These are phyloP conservation scores for Tolypocladium ophioglossoides DNA, from an alignment of 2,329 filamentous ascomycete genomes.

Conservation along the genomic window DNA sequence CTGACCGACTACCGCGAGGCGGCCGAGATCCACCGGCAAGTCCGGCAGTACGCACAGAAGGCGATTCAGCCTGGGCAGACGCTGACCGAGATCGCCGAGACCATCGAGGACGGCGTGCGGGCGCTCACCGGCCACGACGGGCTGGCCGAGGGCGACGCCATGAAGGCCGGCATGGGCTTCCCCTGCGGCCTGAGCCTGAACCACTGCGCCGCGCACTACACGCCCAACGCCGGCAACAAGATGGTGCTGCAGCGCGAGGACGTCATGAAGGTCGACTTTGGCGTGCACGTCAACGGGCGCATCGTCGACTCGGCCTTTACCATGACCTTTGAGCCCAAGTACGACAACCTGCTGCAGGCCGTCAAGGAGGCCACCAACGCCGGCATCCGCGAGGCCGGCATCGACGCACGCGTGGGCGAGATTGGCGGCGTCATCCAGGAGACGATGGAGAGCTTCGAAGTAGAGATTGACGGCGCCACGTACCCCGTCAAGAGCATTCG, in stretches of 20 bases:
- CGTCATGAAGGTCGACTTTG: slow-evolving; percentile 76
- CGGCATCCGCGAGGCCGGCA: slow-evolving; percentile 74
- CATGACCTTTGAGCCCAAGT: slow-evolving; percentile 62
- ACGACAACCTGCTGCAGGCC: slow-evolving; percentile 63
- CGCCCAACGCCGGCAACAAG: slow-evolving; percentile 78
- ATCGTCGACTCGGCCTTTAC: slow-evolving; percentile 80
- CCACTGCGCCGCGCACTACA: slow-evolving; percentile 79
- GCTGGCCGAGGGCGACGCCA: slow-evolving; percentile 64
- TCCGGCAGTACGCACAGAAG: slow-evolving; percentile 72
- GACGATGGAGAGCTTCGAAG: slow-evolving; percentile 86
- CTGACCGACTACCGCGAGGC: slow-evolving; percentile 72
- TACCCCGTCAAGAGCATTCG: slow-evolving; percentile 77
- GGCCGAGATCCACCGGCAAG: slow-evolving; percentile 83
- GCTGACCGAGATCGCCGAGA: slow-evolving; percentile 72
- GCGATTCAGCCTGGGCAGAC: slow-evolving; percentile 72
- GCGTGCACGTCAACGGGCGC: slow-evolving; percentile 68
- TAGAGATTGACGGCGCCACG: slow-evolving; percentile 69
- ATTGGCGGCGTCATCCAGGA: slow-evolving; percentile 80
- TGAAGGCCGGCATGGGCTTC: slow-evolving; percentile 77
- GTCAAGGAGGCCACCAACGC: slow-evolving; percentile 74
- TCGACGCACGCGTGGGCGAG: slow-evolving; percentile 81
- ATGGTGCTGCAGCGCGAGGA: slow-evolving; percentile 60
- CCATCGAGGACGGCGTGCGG: slow-evolving; percentile 76
- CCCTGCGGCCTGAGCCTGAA: slow-evolving; percentile 77
- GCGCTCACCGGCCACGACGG: slow-evolving; percentile 67